Percentiles rank a stretch among this genome's conserved stretches.
These are phyloP conservation scores for Malania oleifera DNA, from an alignment of 164 flowering plant species.

Conservation along the genomic window DNA sequence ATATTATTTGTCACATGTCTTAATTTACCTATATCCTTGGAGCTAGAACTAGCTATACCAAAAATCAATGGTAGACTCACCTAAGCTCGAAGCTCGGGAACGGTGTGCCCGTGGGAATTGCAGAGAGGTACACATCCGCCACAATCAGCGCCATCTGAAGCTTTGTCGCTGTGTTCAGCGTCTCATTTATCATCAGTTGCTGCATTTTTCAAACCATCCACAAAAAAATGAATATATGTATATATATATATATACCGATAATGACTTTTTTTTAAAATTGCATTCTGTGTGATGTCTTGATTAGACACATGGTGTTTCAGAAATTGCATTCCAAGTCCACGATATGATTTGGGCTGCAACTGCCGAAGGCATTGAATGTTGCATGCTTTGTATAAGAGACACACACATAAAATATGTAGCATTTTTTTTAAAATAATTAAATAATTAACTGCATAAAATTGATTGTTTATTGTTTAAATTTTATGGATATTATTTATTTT, in stretches of 20 bases:
- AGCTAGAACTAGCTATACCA: not conserved
- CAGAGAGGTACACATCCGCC: not conserved
- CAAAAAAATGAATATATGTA: not conserved
- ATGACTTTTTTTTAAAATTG: not conserved
- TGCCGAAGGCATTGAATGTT: too few relatives aligned
- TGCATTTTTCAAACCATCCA: not conserved
- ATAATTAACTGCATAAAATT: not conserved
- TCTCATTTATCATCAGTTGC: conserved; percentile 2
- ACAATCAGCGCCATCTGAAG: conserved; percentile 3
- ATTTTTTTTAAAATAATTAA: too few relatives aligned
- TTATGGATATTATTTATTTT: too few relatives aligned
- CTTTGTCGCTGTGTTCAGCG: not conserved
- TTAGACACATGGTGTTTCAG: too few relatives aligned
- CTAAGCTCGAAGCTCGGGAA: not conserved
- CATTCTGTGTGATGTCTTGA: too few relatives aligned
- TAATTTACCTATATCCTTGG: not conserved
- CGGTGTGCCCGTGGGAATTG: not conserved
- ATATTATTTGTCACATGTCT: too few relatives aligned
- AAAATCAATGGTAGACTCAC: not conserved
- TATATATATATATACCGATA: not conserved
- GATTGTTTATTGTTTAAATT: not conserved
- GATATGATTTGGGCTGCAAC: too few relatives aligned
- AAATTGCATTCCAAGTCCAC: too few relatives aligned
- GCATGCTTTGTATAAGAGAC: too few relatives aligned
- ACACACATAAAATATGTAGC: too few relatives aligned